Evolutionary conservation across 768 basidiomycete genomes (phyloP), one percentile per base, ranked within the genome.

Genomic region (Trametes maxima): DNA sequence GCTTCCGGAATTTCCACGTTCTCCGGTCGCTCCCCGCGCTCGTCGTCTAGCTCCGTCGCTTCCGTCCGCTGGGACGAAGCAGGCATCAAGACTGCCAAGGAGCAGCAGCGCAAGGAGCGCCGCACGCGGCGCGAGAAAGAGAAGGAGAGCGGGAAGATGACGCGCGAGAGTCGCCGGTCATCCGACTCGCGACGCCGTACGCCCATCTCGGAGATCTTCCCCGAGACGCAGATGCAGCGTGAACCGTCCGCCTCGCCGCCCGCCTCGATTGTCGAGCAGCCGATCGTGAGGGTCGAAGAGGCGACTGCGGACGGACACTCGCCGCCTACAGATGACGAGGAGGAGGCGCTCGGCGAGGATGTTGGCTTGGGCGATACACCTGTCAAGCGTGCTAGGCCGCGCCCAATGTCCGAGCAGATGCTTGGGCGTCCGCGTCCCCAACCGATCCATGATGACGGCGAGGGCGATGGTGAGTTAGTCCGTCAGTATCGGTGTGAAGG

Each of bases 381-480:
- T 0, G 42, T 67, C 21, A 77, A 74, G 73, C 78, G 77, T 47
- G 70, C 76, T 0, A 78, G 88, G 12, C 73, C 76, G 1, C 76
- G 90, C 14, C 89, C 89, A 0, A 64, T 85, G 54, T 87, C 87
- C 0, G 91, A 92, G 68, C 86, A 87, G 70, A 70, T 82, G 66
- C 73, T 85, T 6, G 80, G 79, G 1, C 75, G 69, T 47, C 73
- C 74, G 43, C 76, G 85, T 60, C 83, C 87, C 0, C 75, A 75
- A 45, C 78, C 79, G 0, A 75, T 87, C 47, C 76, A 80, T 54
- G 75, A 76, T 42, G 82, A 84, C 52, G 78, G 80, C 52, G 84
- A 85, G 8, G 73, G 81, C 45, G 84, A 85, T n/a, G 74, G 85
- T 86, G 62, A 54, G 77, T 68, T 21, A n/a, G 54, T n/a, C 12